Conservation (phyloP, 2,329 filamentous ascomycete genomes). For the Fusarium sp. region DNA sequence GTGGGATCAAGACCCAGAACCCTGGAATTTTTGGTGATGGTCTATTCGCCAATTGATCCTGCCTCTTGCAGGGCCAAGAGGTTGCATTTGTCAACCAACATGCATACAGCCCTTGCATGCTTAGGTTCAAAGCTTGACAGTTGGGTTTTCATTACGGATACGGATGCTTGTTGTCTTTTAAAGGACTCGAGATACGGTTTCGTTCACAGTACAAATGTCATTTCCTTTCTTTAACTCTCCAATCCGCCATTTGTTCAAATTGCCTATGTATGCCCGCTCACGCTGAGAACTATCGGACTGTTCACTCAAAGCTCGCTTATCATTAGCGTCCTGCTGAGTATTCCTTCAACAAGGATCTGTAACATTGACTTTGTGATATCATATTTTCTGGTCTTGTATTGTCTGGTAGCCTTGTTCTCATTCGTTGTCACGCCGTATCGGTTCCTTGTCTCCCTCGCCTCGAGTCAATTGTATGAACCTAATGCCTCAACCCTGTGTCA, state of each 20-base stretch:
- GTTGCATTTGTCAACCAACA: conserved; percentile 4
- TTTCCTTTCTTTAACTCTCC: too few species aligned
- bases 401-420: not conserved
- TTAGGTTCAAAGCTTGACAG: not conserved
- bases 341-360: not conserved
- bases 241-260: too few species aligned
- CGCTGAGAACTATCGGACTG: not conserved
- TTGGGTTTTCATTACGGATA: too few species aligned
- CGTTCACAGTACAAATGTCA: too few species aligned
- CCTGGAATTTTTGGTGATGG: not conserved
- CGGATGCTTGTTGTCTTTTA: too few species aligned
- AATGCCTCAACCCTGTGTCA: not conserved
- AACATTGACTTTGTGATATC: not conserved
- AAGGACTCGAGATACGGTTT: too few species aligned
- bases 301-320: not conserved
- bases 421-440: not conserved
- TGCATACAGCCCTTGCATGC: not conserved
- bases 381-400: not conserved
- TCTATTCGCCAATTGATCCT: not conserved
- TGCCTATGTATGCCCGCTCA: too few species aligned
- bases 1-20: not conserved
- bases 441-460: not conserved
- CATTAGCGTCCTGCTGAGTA: not conserved
- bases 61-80: not conserved
- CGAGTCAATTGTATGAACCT: not conserved